These are phyloP conservation scores for Penicillium turbatum DNA, from an alignment of 495 filamentous ascomycete genomes.

Conservation along the genomic window DNA sequence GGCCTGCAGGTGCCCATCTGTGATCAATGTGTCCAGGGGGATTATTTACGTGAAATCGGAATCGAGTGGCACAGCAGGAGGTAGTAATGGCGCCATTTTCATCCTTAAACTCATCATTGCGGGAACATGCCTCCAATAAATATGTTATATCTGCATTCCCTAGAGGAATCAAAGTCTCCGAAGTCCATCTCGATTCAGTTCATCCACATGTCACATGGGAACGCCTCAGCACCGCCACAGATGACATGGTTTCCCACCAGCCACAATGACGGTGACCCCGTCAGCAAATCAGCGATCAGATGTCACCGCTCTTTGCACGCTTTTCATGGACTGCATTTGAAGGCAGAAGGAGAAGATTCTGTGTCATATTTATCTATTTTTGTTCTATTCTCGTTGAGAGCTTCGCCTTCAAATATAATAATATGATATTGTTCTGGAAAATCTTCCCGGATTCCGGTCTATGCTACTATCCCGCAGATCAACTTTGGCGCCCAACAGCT, in stretches of 20 bases:
- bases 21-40: neutral
- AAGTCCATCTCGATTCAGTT: neutral
- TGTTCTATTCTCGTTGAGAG: neutral
- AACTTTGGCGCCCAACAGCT: slow-evolving; percentile 18
- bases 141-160: neutral
- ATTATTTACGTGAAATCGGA: neutral
- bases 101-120: neutral
- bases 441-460: neutral
- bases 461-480: slow-evolving; percentile 22
- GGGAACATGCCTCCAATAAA: neutral
- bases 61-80: slow-evolving; percentile 7
- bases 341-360: no score
- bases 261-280: slow-evolving; percentile 35
- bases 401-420: neutral
- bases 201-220: neutral
- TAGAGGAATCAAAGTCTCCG: neutral
- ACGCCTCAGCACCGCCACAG: slow-evolving; percentile 16
- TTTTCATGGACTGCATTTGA: no score
- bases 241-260: slow-evolving; percentile 21
- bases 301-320: slow-evolving; percentile 36
- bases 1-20: slow-evolving; percentile 7
- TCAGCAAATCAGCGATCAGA: slow-evolving; percentile 27
- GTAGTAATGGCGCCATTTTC: slow-evolving; percentile 13
- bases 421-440: neutral
- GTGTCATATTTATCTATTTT: no score